Evolutionary conservation across 768 basidiomycete genomes (phyloP).

Genomic region (Hypsizygus marmoreus): DNA sequence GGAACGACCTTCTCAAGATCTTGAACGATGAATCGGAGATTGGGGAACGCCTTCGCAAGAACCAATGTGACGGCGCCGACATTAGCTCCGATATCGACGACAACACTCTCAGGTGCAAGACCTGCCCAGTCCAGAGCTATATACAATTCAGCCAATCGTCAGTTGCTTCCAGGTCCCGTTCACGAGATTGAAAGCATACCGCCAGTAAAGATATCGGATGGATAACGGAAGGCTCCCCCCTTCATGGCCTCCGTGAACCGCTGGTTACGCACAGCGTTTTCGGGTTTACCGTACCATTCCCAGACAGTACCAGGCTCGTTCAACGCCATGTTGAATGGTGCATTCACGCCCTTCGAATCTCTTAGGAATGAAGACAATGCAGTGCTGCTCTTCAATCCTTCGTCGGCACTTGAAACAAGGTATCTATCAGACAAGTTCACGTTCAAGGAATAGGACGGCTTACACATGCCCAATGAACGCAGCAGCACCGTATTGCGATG

Average conservation of each 20-base stretch:
- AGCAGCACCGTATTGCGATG: conserved; percentile 9
- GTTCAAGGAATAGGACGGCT: not conserved
- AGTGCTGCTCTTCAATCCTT: conserved; percentile 12
- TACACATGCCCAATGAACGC: conserved; percentile 16
- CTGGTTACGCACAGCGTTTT: conserved; percentile 20
- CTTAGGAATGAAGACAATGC: conserved; percentile 11
- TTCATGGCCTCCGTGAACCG: conserved; percentile 28
- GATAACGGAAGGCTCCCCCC: conserved; percentile 1
- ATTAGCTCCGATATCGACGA: conserved; percentile 10
- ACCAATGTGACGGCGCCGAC: conserved; percentile 1
- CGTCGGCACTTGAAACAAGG: conserved; percentile 15
- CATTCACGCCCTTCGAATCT: conserved; percentile 7
- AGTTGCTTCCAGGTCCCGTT: too few species aligned
- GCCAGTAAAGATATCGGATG: not conserved
- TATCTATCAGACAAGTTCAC: not conserved
- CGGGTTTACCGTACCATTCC: conserved; percentile 29
- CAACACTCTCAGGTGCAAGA: not conserved
- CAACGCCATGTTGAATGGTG: conserved; percentile 22
- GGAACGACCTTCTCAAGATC: conserved; percentile 6
- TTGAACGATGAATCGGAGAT: conserved; percentile 8
- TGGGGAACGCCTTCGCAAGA: conserved; percentile 1
- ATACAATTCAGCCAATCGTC: too few species aligned
- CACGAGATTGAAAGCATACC: too few species aligned
- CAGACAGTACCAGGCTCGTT: conserved; percentile 19
- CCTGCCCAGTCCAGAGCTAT: not conserved